Evolutionary conservation across 2,329 filamentous ascomycete species (phyloP), one percentile per base, ranked within the genome.

Genomic region (Byssothecium circinans): DNA sequence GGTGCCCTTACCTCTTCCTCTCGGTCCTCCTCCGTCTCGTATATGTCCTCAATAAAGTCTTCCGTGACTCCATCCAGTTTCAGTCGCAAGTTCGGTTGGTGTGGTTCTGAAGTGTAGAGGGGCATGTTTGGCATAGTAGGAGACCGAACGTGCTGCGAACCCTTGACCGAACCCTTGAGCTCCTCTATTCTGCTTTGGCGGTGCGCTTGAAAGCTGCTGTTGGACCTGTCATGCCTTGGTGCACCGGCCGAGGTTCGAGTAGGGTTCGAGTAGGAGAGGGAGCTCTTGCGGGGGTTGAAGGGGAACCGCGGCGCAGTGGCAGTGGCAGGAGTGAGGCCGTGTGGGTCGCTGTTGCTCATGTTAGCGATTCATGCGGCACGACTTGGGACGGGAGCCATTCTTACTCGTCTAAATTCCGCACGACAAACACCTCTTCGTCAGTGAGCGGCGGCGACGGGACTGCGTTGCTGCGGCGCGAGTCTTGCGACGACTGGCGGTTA

Each of bases 91-190:
- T 67, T 50, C 12, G 56, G 62, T 52, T 65, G 62, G 15, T 54
- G 60, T 42, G 53, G 52, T 41, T 65, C 58, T 52, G 60, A 54
- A 25, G 54, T 52, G 50, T 71, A 68, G 43, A 63, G 45, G 34
- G 69, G 57, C 65, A 72, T 69, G 44, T 67, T 71, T 38, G 69
- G 65, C 66, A 71, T 67, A 30, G 69, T 72, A 47, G 65, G 69
- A 19, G 68, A 69, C 17, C 68, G 62, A 18, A 52, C 57, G 57
- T 67, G 65, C 15, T 52, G 41, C 42, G 55, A 23, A 39, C 46
- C 52, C 45, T 58, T 59, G 45, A 45, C 50, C 39, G 52, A 46
- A 22, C 49, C 49, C 49, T 57, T 63, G 32, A 62, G 38, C 48
- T 62, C 63, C 42, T 61, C 60, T 52, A 61, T 49, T 52, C 54